A percentile compares a stretch with the other conserved stretches of the same genome.
Evolutionary conservation across 768 basidiomycete genomes (phyloP).

Genomic region (Calocybe cyanea): DNA sequence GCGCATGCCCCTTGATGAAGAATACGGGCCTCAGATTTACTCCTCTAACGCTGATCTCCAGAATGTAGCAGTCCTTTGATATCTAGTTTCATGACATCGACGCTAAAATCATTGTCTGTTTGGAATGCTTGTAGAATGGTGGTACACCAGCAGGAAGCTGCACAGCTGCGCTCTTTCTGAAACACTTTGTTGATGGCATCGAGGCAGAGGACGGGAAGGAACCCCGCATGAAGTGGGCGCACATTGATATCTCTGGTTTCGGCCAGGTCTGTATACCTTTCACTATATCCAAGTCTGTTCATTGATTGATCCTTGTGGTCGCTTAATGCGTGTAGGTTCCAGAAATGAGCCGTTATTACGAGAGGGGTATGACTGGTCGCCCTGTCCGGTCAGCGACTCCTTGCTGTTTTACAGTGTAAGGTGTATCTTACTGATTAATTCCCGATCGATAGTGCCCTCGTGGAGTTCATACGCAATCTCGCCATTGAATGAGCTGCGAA

Average conservation of each 20-base stretch:
- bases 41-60: conserved; percentile 78
- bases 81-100: not conserved
- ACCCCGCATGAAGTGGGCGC: conserved; percentile 73
- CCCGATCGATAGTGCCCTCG: conserved; percentile 28
- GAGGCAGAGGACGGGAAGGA: conserved; percentile 56
- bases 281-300: not conserved
- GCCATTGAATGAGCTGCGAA: conserved; percentile 25
- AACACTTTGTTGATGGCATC: conserved; percentile 74
- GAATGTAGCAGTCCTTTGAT: conserved; percentile 67
- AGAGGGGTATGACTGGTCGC: conserved; percentile 76
- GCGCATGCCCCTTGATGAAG: conserved; percentile 87
- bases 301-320: no score
- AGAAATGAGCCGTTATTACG: conserved; percentile 55
- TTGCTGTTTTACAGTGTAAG: not conserved
- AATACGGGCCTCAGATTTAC: conserved; percentile 73
- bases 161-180: conserved; percentile 87
- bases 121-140: conserved; percentile 45
- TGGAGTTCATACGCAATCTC: conserved; percentile 38
- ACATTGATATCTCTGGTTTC: conserved; percentile 80
- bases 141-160: conserved; percentile 68
- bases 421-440: not conserved
- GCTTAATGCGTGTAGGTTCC: no score
- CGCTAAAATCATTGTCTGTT: not conserved
- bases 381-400: conserved; percentile 65
- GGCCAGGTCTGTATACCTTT: conserved; percentile 55